phyloP scores from a whole-genome alignment of 2,329 filamentous ascomycete species.

The Cladosporium sp. region DNA sequence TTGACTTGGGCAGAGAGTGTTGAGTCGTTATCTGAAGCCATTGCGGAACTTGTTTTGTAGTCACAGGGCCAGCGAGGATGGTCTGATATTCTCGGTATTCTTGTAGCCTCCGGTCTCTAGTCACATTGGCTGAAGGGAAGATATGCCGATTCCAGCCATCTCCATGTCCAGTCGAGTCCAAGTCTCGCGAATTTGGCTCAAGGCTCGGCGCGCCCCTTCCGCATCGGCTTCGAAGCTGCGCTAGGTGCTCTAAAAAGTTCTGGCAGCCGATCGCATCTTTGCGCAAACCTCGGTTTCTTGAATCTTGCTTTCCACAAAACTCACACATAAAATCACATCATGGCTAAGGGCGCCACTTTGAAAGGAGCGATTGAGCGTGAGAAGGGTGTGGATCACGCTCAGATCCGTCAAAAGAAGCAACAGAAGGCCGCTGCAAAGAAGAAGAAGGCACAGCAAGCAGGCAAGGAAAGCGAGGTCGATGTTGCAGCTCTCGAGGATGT shows the following conservation, averaged over 20 bases:
- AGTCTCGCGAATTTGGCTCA: background rate
- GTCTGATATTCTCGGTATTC: background rate
- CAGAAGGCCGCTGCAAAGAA: conserved; percentile 55
- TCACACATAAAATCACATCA: conserved; percentile 18
- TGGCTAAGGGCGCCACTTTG: conserved; percentile 49
- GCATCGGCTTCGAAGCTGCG: background rate
- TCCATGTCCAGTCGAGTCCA: background rate
- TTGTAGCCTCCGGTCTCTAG: background rate
- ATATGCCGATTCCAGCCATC: background rate
- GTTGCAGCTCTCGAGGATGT: conserved; percentile 24
- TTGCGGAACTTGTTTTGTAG: background rate
- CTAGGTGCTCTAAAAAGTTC: conserved; percentile 4
- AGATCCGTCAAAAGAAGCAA: conserved; percentile 56
- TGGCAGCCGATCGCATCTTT: background rate
- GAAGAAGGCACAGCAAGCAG: conserved; percentile 32
- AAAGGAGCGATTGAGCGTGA: conserved; percentile 55
- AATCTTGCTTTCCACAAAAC: background rate
- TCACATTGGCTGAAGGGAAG: too few species aligned
- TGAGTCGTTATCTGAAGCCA: conserved; percentile 9
- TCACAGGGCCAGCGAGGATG: too few species aligned
- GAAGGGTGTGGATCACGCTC: conserved; percentile 63
- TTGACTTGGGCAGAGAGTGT: conserved; percentile 21
- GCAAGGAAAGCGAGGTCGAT: conserved; percentile 23
- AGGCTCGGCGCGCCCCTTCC: background rate
- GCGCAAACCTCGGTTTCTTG: conserved; percentile 2